Base-by-base conservation (phyloP, 2,329 filamentous ascomycete genomes). In the Didymella sp. region DNA sequence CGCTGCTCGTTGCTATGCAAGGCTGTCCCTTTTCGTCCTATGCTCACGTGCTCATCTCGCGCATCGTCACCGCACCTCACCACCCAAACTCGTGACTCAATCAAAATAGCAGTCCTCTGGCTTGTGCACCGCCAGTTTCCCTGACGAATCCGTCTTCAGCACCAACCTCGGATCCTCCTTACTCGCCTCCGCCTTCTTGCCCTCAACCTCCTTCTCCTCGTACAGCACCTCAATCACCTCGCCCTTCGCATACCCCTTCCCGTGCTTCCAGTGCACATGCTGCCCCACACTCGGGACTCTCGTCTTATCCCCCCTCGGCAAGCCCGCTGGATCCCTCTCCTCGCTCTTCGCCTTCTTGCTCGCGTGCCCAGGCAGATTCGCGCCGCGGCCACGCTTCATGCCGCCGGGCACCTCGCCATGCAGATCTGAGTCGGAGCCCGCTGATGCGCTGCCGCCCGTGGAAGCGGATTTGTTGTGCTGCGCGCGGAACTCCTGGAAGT, bases 41-140 rank as follows among this genome's bases (percentile, higher is more conserved):
- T n/a, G 44, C 51, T 54, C 30, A 38, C 44, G 30, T 54, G 51
- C 22, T 15, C 35, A 24, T 25, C 31, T 9, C 35, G 33, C 33
- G 19, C 27, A 40, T 8, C 28, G 15, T 21, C 28, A 38, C 19
- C 15, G 8, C 28, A 12, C 17, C 9, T 15, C 11, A 22, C 31
- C 19, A 40, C 46, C 33, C 27, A 25, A 30, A 30, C 12, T 15
- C 35, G 2, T 12, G 15, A 35, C 13, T 37, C 40, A 53, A 43
- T 78, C 78, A 58, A 78, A 80, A 57, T 75, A 79, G 48, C 78
- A 76, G 28, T 72, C 74, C 19, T 79, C 76, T 3, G 77, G 74
- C 67, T 79, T 79, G 49, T 80, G 77, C 46, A 80, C 76, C 28
- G 71, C 75, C 25, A 77, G 71, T 68, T 79, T 79, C 11, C 76